Conservation (phyloP, 495 filamentous ascomycete species). For the Glarea lozoyensis region DNA sequence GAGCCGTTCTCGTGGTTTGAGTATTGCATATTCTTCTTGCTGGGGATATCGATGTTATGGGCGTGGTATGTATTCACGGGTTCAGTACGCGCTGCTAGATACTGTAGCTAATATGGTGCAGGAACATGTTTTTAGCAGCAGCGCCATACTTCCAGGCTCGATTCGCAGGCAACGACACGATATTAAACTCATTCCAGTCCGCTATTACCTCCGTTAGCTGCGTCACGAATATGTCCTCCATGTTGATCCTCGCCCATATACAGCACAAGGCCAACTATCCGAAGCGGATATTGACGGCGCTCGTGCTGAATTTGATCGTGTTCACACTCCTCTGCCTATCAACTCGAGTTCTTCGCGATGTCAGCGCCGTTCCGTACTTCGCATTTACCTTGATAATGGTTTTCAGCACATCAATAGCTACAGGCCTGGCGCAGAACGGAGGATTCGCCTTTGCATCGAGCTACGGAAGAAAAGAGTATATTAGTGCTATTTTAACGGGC, state of each 20-base stretch:
- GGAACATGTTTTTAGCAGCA: conserved; percentile 98
- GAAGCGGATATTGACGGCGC: conserved; percentile 63
- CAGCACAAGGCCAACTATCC: conserved; percentile 79
- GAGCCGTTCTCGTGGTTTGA: conserved; percentile 65
- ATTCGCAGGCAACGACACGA: conserved; percentile 60
- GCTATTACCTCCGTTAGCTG: conserved; percentile 82
- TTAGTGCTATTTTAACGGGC: conserved; percentile 91
- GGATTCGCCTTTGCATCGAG: conserved; percentile 84
- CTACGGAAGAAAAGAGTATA: conserved; percentile 78
- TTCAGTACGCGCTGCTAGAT: not conserved
- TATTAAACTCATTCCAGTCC: conserved; percentile 74
- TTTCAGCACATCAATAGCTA: conserved; percentile 63
- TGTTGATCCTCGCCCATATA: conserved; percentile 65
- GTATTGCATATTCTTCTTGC: conserved; percentile 77
- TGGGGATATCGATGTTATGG: conserved; percentile 93
- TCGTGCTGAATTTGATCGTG: conserved; percentile 60
- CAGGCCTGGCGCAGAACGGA: conserved; percentile 87
- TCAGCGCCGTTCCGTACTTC: conserved; percentile 59
- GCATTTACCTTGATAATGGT: conserved; percentile 77
- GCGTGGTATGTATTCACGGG: conserved; percentile 66
- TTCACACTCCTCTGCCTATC: conserved; percentile 76
- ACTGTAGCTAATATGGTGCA: conserved; percentile 26
- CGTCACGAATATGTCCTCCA: conserved; percentile 64
- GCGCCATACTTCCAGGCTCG: conserved; percentile 86
- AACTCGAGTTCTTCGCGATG: conserved; percentile 53